phyloP scores from a whole-genome alignment of 2,329 filamentous ascomycete genomes.

The Xylaria arbuscula region DNA sequence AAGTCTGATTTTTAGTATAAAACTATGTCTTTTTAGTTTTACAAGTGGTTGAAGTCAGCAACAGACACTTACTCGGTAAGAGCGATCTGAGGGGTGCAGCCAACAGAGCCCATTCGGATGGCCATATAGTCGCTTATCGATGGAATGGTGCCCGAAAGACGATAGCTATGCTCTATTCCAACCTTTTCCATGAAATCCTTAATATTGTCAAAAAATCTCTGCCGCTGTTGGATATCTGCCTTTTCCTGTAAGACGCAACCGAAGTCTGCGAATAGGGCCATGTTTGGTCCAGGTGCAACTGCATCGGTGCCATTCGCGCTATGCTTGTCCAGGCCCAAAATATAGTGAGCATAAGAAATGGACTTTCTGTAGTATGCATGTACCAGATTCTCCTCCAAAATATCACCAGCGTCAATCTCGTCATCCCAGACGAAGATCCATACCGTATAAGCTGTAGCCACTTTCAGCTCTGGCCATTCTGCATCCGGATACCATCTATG shows the following conservation, averaged over 20 bases:
- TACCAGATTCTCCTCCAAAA: constrained; percentile 46
- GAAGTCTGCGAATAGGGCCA: constrained; percentile 46
- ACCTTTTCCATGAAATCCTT: constrained; percentile 48
- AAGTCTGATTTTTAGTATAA: constrained; percentile 45
- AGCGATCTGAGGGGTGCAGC: constrained; percentile 46
- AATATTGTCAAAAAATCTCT: constrained; percentile 45
- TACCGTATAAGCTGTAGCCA: constrained; percentile 49
- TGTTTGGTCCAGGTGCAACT: constrained; percentile 41
- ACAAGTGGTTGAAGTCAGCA: too few species aligned
- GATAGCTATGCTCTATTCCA: constrained; percentile 44
- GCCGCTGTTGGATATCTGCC: constrained; percentile 43
- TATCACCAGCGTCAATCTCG: constrained; percentile 51
- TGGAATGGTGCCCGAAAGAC: constrained; percentile 45
- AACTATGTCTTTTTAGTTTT: constrained; percentile 37
- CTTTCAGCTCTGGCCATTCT: constrained; percentile 50
- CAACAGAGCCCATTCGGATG: constrained; percentile 46
- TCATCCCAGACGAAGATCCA: constrained; percentile 54
- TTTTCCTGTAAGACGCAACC: constrained; percentile 38
- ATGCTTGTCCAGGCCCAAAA: constrained; percentile 42
- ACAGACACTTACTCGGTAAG: constrained; percentile 45
- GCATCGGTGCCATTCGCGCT: constrained; percentile 23
- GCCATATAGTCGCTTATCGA: constrained; percentile 44
- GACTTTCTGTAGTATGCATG: constrained; percentile 48
- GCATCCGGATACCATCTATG: constrained; percentile 50
- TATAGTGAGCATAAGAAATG: constrained; percentile 46